Percentiles rank a stretch among this genome's conserved stretches.
These are phyloP conservation scores for Inonotus hispidus DNA, from an alignment of 1,284 basidiomycete genomes.

Conservation along the genomic window DNA sequence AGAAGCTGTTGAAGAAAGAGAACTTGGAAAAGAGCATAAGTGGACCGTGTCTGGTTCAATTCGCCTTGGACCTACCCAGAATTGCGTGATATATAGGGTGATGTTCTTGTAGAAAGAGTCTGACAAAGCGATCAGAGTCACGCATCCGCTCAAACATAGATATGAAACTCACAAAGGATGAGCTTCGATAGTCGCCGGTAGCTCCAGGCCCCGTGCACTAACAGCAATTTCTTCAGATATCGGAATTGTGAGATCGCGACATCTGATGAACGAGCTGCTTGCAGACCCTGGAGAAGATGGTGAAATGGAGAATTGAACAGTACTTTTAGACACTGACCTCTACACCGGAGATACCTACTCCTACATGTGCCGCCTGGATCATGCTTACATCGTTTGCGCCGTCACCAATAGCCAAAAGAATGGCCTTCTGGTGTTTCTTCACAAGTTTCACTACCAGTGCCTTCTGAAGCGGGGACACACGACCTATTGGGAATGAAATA, in stretches of 20 bases:
- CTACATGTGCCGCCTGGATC: slow-evolving; percentile 97
- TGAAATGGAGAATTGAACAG: background rate
- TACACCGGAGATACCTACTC: slow-evolving; percentile 96
- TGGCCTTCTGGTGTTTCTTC: slow-evolving; percentile 91
- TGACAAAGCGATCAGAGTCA: slow-evolving; percentile 27
- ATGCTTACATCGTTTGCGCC: slow-evolving; percentile 97
- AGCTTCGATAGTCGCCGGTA: slow-evolving; percentile 94
- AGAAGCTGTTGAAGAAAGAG: slow-evolving; percentile 98
- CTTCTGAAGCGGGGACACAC: slow-evolving; percentile 97
- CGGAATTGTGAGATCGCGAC: slow-evolving; percentile 98
- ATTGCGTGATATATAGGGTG: slow-evolving; percentile 94
- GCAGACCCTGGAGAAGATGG: slow-evolving; percentile 63
- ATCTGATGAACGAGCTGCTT: slow-evolving; percentile 95
- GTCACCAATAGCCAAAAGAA: slow-evolving; percentile 94
- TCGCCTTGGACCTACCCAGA: slow-evolving; percentile 67
- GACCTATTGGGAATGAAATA: slow-evolving; percentile 46
- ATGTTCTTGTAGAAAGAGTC: slow-evolving; percentile 98
- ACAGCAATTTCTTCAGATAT: slow-evolving; percentile 91
- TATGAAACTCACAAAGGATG: slow-evolving; percentile 77
- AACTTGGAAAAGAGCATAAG: slow-evolving; percentile 50
- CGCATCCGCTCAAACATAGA: background rate
- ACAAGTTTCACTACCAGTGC: slow-evolving; percentile 98
- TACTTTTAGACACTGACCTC: slow-evolving; percentile 51
- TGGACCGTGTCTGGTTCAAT: background rate
- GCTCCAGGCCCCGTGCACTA: slow-evolving; percentile 98